Conservation (phyloP, 2,329 filamentous ascomycete species). For the Pseudodiploospora longispora region DNA sequence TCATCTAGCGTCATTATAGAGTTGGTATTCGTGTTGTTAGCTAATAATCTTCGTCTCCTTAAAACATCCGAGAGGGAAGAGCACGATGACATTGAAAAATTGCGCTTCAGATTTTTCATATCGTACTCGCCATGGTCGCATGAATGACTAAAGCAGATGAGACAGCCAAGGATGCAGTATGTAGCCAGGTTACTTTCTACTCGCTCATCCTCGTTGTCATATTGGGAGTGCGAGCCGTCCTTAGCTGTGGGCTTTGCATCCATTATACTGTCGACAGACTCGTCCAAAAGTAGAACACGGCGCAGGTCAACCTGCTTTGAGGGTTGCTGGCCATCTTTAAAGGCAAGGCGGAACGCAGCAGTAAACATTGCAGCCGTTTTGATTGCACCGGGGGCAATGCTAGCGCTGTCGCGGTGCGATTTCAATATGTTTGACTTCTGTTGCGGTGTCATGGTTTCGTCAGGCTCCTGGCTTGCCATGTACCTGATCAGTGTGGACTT, state of each 20-base stretch:
- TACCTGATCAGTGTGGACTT: slow-evolving; percentile 45
- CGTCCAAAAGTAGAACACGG: slow-evolving; percentile 46
- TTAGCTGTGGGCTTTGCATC: slow-evolving; percentile 47
- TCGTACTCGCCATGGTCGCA: slow-evolving; percentile 56
- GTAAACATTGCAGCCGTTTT: slow-evolving; percentile 43
- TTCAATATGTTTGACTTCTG: slow-evolving; percentile 45
- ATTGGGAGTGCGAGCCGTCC: slow-evolving; percentile 26
- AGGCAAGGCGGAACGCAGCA: slow-evolving; percentile 49
- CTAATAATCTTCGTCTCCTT: slow-evolving; percentile 17
- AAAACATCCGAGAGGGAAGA: slow-evolving; percentile 24
- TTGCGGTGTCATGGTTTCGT: slow-evolving; percentile 43
- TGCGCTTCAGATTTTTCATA: slow-evolving; percentile 42
- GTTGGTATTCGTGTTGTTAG: not conserved
- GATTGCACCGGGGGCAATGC: slow-evolving; percentile 32
- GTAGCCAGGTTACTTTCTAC: slow-evolving; percentile 44
- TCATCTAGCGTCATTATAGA: not conserved
- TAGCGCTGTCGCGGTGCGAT: slow-evolving; percentile 34
- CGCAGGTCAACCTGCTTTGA: slow-evolving; percentile 37
- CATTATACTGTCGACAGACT: slow-evolving; percentile 44
- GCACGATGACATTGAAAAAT: slow-evolving; percentile 38
- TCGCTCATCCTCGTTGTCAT: slow-evolving; percentile 28
- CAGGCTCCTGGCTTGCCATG: slow-evolving; percentile 41
- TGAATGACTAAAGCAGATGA: slow-evolving; percentile 52
- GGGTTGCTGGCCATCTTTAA: slow-evolving; percentile 28
- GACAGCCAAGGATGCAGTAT: slow-evolving; percentile 47